Evolutionary conservation across 257 asterid species (phyloP), one percentile per base, ranked within the genome.

Genomic region (Petunia secreta): DNA sequence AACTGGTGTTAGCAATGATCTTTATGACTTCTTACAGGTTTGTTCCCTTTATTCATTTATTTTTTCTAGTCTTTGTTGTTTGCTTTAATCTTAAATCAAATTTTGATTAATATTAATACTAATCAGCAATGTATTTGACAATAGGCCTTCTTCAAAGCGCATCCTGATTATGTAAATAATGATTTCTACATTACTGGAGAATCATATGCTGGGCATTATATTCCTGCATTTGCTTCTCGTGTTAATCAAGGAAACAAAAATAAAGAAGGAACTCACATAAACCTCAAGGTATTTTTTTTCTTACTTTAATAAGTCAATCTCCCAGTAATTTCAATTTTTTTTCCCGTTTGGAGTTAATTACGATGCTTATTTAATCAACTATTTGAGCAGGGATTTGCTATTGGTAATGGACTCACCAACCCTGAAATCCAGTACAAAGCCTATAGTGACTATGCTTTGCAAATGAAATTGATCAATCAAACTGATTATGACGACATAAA

Each of bases 161-260:
- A 87, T 77, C 91, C 91, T 34, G 83, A 84, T 41, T 84, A 78
- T 81, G 88, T 64, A 53, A 80, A 81, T 14, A 88, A 89, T 41
- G 89, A 89, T 52, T 88, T 89, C 76, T 86, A 83, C 78, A 83
- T 88, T 36, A 88, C 89, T 4, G 93, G 93, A 54, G 91, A 88
- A 88, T 90, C 93, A 67, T 90, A 90, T 75, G 93, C 91, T 5
- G 91, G 93, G 6, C 86, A 90, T 75, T 90, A 88, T 8, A 81
- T 90, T 77, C 93, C 93, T 15, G 91, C 89, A 71, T 87, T 90
- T 77, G 91, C 89, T 48, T 58, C 87, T 66, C 80, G 80, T 11
- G 79, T 88, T 80, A 81, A 80, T 11, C 77, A 53, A 57, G 85
- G 89, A 63, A 90, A 83, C 13, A 83, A 80, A 59, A 80, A 79